Conservation (phyloP, 83 land plant genomes). For the Diphasiastrum complanatum region DNA sequence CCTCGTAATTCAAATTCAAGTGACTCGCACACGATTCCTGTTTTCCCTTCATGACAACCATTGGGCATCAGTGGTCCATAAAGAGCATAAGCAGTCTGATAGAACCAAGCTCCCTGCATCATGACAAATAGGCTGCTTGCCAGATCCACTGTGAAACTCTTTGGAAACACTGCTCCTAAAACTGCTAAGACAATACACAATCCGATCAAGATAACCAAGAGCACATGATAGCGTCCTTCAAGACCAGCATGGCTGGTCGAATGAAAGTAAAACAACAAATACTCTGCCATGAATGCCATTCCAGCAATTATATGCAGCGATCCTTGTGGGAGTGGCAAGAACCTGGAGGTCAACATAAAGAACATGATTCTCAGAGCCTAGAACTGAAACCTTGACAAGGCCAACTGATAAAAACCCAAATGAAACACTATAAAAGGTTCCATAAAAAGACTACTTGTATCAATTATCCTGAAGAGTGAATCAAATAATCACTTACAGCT, state of each 20-base stretch:
- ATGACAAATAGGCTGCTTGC: constrained; percentile 55
- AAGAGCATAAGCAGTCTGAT: constrained; percentile 74
- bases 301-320: constrained; percentile 56
- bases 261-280: constrained; percentile 66
- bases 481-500: too few relatives aligned
- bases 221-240: constrained; percentile 79
- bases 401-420: background rate
- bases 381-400: background rate
- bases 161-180: constrained; percentile 57
- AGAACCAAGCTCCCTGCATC: constrained; percentile 94
- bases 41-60: constrained; percentile 53
- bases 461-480: too few relatives aligned
- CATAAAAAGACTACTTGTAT: too few relatives aligned
- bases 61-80: constrained; percentile 92
- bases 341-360: constrained; percentile 30
- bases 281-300: constrained; percentile 76
- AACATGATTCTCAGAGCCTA: background rate
- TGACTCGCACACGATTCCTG: constrained; percentile 41
- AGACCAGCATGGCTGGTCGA: constrained; percentile 86
- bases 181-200: constrained; percentile 54
- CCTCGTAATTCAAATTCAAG: constrained; percentile 54
- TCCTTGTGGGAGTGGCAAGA: constrained; percentile 61
- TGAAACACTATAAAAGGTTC: too few relatives aligned
- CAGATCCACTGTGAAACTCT: constrained; percentile 64
- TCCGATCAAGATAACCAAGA: constrained; percentile 70